Evolutionary conservation across 108 stramenopile genomes (phyloP).

Genomic region (Pseudonitzschia delicatissima): DNA sequence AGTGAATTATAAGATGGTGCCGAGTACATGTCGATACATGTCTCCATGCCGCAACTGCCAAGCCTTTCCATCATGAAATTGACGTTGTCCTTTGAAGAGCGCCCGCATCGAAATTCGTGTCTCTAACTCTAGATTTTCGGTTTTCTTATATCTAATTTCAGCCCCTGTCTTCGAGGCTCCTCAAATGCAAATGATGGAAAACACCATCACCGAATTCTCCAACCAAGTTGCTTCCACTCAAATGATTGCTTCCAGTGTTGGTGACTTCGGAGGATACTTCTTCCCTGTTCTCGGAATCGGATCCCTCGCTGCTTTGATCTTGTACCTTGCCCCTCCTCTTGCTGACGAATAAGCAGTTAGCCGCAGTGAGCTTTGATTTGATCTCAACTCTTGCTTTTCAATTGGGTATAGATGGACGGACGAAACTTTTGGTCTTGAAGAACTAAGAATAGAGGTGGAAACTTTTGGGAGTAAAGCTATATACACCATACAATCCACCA

Average conservation of each 20-base stretch:
- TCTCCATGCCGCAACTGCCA: too few species aligned
- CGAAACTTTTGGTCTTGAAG: background rate
- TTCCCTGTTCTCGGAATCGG: constrained; percentile 80
- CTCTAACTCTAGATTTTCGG: too few species aligned
- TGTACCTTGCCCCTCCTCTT: constrained; percentile 84
- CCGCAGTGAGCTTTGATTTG: too few species aligned
- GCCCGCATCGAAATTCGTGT: too few species aligned
- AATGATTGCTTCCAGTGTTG: constrained; percentile 61
- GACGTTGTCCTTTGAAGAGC: too few species aligned
- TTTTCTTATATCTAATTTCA: background rate
- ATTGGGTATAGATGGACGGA: background rate
- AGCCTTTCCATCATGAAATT: too few species aligned
- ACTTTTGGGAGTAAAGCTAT: constrained; percentile 2
- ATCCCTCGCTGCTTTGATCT: constrained; percentile 72
- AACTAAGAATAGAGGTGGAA: background rate
- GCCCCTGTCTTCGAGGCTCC: constrained; percentile 35
- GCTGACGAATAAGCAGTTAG: constrained; percentile 56
- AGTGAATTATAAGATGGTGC: too few species aligned
- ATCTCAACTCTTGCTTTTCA: background rate
- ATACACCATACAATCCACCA: constrained; percentile 1
- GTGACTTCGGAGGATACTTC: constrained; percentile 74
- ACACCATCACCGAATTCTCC: constrained; percentile 58
- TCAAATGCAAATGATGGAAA: constrained; percentile 61
- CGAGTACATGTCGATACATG: too few species aligned
- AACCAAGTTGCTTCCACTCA: constrained; percentile 56